Base-by-base conservation (phyloP, 192 early-diverging fungal genomes). In the Pilobolus umbonatus region DNA sequence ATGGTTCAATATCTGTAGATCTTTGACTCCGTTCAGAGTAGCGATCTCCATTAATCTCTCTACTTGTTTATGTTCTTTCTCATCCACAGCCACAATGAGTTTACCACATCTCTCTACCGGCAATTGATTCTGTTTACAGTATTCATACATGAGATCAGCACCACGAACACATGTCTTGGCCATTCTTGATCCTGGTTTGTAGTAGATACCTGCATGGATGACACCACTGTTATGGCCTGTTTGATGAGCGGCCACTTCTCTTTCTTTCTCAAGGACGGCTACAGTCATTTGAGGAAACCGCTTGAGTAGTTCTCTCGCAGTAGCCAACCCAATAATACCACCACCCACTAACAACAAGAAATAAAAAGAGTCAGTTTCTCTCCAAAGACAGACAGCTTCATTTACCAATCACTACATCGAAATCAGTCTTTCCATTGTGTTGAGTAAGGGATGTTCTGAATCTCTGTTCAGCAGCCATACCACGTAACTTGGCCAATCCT, bases 111-210 rank as follows among this genome's bases (percentile, higher is more conserved):
- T 51, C 50, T 58, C 39, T 15, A 68, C 70, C 3, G 76, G 72
- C 25, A 83, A 61, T 19, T 65, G 24, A 34, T 79, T 42, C 9
- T 67, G 55, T 46, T 60, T 55, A 52, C 75, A 80, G 31, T 68
- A 71, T 14, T 68, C 57, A 40, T 83, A 80, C 63, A 83, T 64
- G 29, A 83, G 47, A 9, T 68, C 57, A 24, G 64, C 72, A n/a
- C 81, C 81, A 17, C 70, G 68, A 11, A 80, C 74, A 48, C 78
- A 78, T 1, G 61, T 64, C 21, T 70, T 44, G 2, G 68, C 68
- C 68, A 70, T 70, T 21, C 45, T 34, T 1, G 68, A 64, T 17
- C 68, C 68, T 22, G 68, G 68, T 14, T 60, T 57, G 22, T 64
- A 64, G 28, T 64, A 64, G 30, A 70, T 64, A 25, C 67, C 67